phyloP scores from a whole-genome alignment of 73 alveolate genomes.

The Stentor coeruleus region DNA sequence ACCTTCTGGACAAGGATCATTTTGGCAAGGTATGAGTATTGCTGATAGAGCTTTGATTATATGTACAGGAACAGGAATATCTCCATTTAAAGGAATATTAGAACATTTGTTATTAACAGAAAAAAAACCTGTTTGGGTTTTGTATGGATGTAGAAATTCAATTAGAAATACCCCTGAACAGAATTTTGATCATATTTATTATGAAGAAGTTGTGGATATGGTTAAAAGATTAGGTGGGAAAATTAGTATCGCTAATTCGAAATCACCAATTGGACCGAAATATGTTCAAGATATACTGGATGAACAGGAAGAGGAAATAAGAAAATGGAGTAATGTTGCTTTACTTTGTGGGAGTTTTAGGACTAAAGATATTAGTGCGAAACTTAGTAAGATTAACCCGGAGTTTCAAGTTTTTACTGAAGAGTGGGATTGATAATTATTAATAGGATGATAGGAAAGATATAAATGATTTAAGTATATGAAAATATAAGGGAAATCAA shows the following conservation, averaged over 20 bases:
- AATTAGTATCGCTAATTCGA: neutral
- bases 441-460: neutral
- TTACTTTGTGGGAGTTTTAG: neutral
- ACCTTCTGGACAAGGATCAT: neutral
- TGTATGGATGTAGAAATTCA: conserved; percentile 18
- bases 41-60: neutral
- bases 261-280: conserved; percentile 7
- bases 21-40: conserved; percentile 6
- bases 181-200: conserved; percentile 20
- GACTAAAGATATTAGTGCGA: neutral
- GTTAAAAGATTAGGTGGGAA: neutral
- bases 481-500: too few relatives aligned
- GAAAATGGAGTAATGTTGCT: neutral
- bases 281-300: neutral
- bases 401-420: neutral
- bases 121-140: conserved; percentile 13
- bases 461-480: neutral
- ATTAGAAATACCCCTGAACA: neutral
- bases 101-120: neutral
- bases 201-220: neutral
- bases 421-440: neutral
- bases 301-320: neutral
- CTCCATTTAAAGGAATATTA: conserved; percentile 11
- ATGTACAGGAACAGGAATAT: conserved; percentile 20
- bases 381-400: neutral